Percentiles rank a stretch among this genome's conserved stretches.
These are phyloP conservation scores for Pseudogymnoascus sp. DNA, from an alignment of 2,329 filamentous ascomycete genomes.

Conservation along the genomic window DNA sequence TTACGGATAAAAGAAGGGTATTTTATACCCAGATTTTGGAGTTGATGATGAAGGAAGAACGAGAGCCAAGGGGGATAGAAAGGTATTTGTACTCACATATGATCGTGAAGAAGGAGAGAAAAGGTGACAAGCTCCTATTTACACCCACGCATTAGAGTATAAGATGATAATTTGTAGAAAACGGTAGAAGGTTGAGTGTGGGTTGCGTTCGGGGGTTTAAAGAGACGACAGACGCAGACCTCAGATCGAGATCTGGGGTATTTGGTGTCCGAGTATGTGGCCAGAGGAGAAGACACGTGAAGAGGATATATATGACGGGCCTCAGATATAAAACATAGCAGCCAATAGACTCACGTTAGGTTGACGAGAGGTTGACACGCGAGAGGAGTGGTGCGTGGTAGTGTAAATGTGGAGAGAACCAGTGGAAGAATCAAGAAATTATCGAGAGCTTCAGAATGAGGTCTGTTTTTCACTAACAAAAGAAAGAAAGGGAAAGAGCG, in stretches of 20 bases:
- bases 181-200: neutral
- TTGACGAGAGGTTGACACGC: neutral
- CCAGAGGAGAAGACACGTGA: neutral
- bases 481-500: neutral
- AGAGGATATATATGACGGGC: neutral
- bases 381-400: neutral
- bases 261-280: neutral
- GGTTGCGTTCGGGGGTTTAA: neutral
- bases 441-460: neutral
- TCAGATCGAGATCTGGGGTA: neutral
- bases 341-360: neutral
- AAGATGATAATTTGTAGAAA: neutral
- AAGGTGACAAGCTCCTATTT: neutral
- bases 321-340: neutral
- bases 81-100: neutral
- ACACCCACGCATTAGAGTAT: neutral
- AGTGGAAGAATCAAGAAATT: neutral
- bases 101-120: neutral
- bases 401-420: neutral
- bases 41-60: neutral
- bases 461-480: neutral
- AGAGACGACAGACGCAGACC: neutral
- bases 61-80: neutral
- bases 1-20: neutral
- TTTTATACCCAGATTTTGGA: neutral